Conservation (phyloP, 1,284 basidiomycete genomes). For the Papiliotrema fonsecae region DNA sequence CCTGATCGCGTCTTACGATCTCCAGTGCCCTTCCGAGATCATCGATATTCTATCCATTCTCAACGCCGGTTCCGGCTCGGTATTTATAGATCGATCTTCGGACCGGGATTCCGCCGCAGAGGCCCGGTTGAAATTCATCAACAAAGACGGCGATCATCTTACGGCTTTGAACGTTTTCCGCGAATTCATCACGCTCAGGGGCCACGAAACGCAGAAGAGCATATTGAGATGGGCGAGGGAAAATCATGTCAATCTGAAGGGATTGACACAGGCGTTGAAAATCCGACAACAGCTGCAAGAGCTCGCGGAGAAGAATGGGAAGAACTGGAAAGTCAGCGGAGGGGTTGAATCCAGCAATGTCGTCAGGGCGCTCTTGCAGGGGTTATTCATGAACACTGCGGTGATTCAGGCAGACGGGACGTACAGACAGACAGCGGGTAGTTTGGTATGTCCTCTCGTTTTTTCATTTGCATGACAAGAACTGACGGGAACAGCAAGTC, state of each 20-base stretch:
- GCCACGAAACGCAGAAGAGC: constrained; percentile 28
- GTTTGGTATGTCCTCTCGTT: constrained; percentile 56
- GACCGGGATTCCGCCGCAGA: constrained; percentile 66
- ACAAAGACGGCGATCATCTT: constrained; percentile 82
- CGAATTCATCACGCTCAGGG: constrained; percentile 57
- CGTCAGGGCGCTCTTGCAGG: constrained; percentile 63
- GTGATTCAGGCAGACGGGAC: constrained; percentile 72
- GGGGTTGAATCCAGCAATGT: constrained; percentile 61
- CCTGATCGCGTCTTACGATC: constrained; percentile 65
- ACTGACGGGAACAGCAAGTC: constrained; percentile 54
- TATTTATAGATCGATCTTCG: constrained; percentile 60
- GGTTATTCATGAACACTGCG: constrained; percentile 76
- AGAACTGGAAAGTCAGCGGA: constrained; percentile 59
- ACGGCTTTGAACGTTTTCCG: constrained; percentile 78
- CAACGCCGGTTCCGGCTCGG: constrained; percentile 64
- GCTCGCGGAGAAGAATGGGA: constrained; percentile 59
- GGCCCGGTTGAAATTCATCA: constrained; percentile 70
- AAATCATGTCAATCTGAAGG: constrained; percentile 79
- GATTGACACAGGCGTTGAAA: constrained; percentile 73
- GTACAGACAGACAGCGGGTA: constrained; percentile 77
- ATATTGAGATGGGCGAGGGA: constrained; percentile 73
- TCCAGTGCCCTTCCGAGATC: constrained; percentile 67
- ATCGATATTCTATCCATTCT: constrained; percentile 74
- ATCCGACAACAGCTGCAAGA: constrained; percentile 75
- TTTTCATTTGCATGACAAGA: not conserved